phyloP scores from a whole-genome alignment of 371 early-diverging fungal genomes.

The Mortierella sp. region DNA sequence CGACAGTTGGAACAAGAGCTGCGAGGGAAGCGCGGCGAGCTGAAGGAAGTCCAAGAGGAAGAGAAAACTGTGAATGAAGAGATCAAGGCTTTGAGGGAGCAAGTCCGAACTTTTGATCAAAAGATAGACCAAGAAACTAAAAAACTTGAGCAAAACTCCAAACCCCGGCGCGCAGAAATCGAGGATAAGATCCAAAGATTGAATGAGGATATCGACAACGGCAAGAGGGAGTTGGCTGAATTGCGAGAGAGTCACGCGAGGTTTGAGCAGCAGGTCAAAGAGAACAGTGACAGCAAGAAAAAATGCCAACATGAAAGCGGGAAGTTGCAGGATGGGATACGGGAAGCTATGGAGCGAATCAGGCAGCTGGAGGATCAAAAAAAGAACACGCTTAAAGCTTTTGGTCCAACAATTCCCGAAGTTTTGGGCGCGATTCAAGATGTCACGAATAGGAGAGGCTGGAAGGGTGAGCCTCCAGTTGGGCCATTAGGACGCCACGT shows the following conservation, averaged over 20 bases:
- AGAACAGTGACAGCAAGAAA: slow-evolving; percentile 7
- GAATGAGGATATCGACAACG: slow-evolving; percentile 33
- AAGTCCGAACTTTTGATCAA: slow-evolving; percentile 40
- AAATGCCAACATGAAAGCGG: slow-evolving; percentile 1
- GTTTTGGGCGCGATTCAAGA: slow-evolving; percentile 73
- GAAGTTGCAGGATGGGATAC: not conserved
- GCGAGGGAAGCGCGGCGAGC: slow-evolving; percentile 31
- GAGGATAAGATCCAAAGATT: slow-evolving; percentile 48
- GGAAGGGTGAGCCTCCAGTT: slow-evolving; percentile 70
- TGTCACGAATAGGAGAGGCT: slow-evolving; percentile 64
- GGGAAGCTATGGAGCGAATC: slow-evolving; percentile 32
- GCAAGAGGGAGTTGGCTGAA: slow-evolving; percentile 30
- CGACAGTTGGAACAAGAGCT: slow-evolving; percentile 21
- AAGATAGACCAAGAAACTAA: slow-evolving; percentile 57
- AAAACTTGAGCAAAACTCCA: slow-evolving; percentile 52
- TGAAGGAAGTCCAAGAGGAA: slow-evolving; percentile 37
- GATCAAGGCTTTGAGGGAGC: slow-evolving; percentile 34
- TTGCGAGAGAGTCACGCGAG: slow-evolving; percentile 16
- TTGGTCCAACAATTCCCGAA: slow-evolving; percentile 77
- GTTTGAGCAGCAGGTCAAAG: slow-evolving; percentile 24
- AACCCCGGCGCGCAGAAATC: slow-evolving; percentile 61
- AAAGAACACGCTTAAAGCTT: slow-evolving; percentile 76
- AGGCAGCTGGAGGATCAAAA: slow-evolving; percentile 66
- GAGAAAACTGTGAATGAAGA: slow-evolving; percentile 36
- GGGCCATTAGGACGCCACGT: slow-evolving; percentile 89